phyloP scores from a whole-genome alignment of 352 stramenopile species.

The Phytopythium ostracodes region DNA sequence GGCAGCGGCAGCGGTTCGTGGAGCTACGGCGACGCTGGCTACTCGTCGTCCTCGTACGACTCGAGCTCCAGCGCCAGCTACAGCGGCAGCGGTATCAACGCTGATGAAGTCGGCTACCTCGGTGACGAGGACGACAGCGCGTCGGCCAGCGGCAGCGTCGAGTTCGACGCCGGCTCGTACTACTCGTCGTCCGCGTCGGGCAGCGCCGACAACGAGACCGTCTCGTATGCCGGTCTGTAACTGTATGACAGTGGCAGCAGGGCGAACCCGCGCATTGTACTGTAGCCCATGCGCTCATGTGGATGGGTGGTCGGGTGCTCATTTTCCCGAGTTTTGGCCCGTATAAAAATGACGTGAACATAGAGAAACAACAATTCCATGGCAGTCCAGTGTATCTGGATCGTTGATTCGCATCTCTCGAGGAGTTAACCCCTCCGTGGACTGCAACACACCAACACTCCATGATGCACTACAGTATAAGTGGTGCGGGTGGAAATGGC shows the following conservation, averaged over 20 bases:
- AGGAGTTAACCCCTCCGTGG: background rate
- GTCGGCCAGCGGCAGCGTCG: slow-evolving; percentile 5
- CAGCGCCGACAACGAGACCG: slow-evolving; percentile 1
- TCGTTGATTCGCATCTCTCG: background rate
- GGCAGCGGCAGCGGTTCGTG: slow-evolving; percentile 5
- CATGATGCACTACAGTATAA: too few relatives aligned
- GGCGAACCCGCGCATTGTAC: background rate
- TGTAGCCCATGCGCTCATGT: background rate
- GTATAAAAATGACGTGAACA: background rate
- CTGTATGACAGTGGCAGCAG: too few relatives aligned
- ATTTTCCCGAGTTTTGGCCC: background rate
- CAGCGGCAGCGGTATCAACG: background rate
- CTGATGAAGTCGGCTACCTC: slow-evolving; percentile 13
- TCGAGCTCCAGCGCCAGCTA: slow-evolving; percentile 2
- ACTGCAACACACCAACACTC: too few relatives aligned
- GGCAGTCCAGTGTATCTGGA: background rate
- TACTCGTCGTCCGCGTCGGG: slow-evolving; percentile 2
- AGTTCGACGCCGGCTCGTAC: slow-evolving; percentile 1
- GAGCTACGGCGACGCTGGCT: background rate
- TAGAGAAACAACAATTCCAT: background rate
- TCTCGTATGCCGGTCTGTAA: background rate
- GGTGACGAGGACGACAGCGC: background rate
- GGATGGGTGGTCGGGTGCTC: background rate
- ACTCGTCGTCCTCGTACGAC: slow-evolving; percentile 3
- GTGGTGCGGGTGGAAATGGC: background rate